These are phyloP conservation scores for Clonostachys byssicola DNA, from an alignment of 2,329 filamentous ascomycete genomes.

Conservation along the genomic window DNA sequence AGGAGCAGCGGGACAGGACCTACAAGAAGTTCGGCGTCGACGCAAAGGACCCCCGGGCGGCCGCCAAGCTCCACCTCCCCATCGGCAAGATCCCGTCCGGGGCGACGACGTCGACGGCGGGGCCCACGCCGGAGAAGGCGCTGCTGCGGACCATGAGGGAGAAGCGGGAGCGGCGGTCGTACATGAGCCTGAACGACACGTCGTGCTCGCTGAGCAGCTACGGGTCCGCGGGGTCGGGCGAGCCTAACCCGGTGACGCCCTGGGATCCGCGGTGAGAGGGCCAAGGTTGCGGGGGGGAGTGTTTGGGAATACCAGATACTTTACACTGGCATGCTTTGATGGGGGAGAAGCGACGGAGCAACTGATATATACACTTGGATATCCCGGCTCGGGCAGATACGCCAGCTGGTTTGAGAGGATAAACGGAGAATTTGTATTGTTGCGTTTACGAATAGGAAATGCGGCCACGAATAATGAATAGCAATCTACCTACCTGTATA, in stretches of 20 bases:
- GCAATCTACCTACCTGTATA: too few relatives aligned
- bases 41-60: slow-evolving; percentile 34
- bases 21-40: slow-evolving; percentile 37
- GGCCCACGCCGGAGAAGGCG: slow-evolving; percentile 41
- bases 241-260: background rate
- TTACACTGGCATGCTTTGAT: too few relatives aligned
- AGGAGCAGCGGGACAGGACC: slow-evolving; percentile 39
- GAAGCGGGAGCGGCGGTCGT: slow-evolving; percentile 20
- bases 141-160: slow-evolving; percentile 25
- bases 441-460: too few relatives aligned
- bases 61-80: slow-evolving; percentile 40
- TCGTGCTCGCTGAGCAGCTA: slow-evolving; percentile 27
- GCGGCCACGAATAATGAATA: too few relatives aligned
- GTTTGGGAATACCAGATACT: too few relatives aligned
- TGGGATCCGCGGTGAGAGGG: background rate
- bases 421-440: too few relatives aligned
- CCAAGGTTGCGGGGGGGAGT: too few relatives aligned
- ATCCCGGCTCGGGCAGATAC: too few relatives aligned
- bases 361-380: too few relatives aligned
- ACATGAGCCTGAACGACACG: slow-evolving; percentile 12
- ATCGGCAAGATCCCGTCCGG: slow-evolving; percentile 37
- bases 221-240: slow-evolving; percentile 21
- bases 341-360: too few relatives aligned
- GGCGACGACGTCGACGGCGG: slow-evolving; percentile 39
- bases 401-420: too few relatives aligned